Evolutionary conservation across 768 basidiomycete species (phyloP).

Genomic region (Tricholoma furcatifolium): DNA sequence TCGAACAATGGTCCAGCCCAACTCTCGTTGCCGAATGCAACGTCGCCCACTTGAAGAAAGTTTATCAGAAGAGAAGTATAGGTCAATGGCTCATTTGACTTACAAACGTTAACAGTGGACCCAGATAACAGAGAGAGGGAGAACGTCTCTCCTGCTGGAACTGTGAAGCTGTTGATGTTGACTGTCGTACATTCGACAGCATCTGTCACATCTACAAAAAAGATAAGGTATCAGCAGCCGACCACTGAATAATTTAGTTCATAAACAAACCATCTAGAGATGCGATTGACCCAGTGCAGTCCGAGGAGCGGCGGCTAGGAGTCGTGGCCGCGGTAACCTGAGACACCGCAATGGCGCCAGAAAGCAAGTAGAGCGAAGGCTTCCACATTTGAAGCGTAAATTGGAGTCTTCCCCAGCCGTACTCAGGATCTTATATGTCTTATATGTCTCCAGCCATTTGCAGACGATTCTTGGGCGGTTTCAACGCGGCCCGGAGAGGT

Average conservation of each 20-base stretch:
- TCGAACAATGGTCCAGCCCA: conserved; percentile 58
- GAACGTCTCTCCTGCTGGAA: conserved; percentile 52
- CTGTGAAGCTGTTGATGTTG: conserved; percentile 55
- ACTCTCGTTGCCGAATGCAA: conserved; percentile 49
- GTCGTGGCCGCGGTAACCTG: too few relatives aligned
- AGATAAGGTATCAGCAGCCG: neutral
- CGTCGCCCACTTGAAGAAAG: conserved; percentile 46
- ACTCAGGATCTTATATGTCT: too few relatives aligned
- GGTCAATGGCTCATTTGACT: conserved; percentile 18
- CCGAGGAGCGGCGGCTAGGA: too few relatives aligned
- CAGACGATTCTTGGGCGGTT: too few relatives aligned
- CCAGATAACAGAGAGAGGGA: conserved; percentile 43
- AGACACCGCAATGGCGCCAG: too few relatives aligned
- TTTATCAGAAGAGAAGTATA: neutral
- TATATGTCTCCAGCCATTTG: too few relatives aligned
- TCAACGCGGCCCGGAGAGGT: too few relatives aligned
- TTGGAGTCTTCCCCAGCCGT: too few relatives aligned
- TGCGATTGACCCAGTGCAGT: conserved; percentile 44
- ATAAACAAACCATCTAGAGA: conserved; percentile 38
- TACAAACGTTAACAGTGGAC: conserved; percentile 59
- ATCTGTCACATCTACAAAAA: conserved; percentile 41
- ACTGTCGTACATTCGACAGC: conserved; percentile 59
- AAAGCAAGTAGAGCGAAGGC: too few relatives aligned
- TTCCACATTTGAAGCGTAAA: too few relatives aligned
- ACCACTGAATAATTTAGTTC: conserved; percentile 2